A percentile compares a stretch with the other conserved stretches of the same genome.
These are phyloP conservation scores for Chrysanthemum makinoi DNA, from an alignment of 129 eudicot genomes.

Conservation along the genomic window DNA sequence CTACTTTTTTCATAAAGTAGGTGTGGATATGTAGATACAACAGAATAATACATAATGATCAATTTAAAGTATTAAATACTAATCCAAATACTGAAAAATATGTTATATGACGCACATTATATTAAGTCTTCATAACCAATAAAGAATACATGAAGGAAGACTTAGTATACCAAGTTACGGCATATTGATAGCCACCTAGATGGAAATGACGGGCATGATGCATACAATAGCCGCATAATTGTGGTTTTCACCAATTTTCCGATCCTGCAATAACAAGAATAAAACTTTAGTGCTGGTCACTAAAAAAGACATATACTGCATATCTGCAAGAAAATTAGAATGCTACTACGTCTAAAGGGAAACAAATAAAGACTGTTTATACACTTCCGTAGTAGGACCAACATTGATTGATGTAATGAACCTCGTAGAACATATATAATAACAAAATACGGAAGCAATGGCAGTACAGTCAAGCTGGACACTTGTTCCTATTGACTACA, in stretches of 20 bases:
- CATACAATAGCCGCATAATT: slow-evolving; percentile 79
- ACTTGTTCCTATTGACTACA: slow-evolving; percentile 1
- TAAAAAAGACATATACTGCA: slow-evolving; percentile 7
- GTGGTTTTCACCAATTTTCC: slow-evolving; percentile 77
- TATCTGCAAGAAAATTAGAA: slow-evolving; percentile 13
- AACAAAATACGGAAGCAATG: not conserved
- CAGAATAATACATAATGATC: slow-evolving; percentile 10
- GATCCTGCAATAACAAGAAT: slow-evolving; percentile 49
- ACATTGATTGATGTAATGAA: slow-evolving; percentile 1
- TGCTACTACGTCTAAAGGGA: slow-evolving; percentile 6
- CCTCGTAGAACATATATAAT: slow-evolving; percentile 16
- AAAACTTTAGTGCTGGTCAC: slow-evolving; percentile 1
- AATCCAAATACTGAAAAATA: not conserved
- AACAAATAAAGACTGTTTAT: not conserved
- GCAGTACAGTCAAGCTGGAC: not conserved
- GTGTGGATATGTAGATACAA: too few relatives aligned
- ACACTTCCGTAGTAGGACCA: slow-evolving; percentile 18
- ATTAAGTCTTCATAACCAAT: not conserved
- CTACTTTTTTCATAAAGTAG: too few relatives aligned
- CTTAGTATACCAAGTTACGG: slow-evolving; percentile 64
- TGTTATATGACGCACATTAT: not conserved
- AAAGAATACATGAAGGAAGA: slow-evolving; percentile 10
- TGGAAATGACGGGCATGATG: slow-evolving; percentile 86
- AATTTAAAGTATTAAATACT: slow-evolving; percentile 7
- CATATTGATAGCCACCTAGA: slow-evolving; percentile 93